Base-by-base conservation (phyloP, 345 rosid genomes). In the Gossypium longicalyx region DNA sequence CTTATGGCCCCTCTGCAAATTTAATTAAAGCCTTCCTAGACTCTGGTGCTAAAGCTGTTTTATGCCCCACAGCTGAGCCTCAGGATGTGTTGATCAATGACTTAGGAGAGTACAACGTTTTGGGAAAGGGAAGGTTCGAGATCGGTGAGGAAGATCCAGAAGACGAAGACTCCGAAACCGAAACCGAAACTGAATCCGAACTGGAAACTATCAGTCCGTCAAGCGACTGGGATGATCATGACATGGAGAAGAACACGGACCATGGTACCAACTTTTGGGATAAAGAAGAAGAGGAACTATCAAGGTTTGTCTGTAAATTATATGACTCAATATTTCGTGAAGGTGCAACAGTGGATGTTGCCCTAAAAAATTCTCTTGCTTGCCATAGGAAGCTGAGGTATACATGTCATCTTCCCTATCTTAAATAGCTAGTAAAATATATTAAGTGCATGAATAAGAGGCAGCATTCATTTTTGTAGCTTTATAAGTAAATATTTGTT, bases 221-320 rank as follows among this genome's bases (percentile, higher is more conserved):
- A 4, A 95, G 99, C 83, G 98, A 93, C 81, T 95, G 99, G 99
- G 99, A 90, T 82, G 99, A 95, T 74, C 90, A 91, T 53, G 97
- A 95, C 51, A 73, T 80, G 17, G 99, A 90, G 81, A 88, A 85
- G 74, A 77, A 56, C 3, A 82, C 72, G 20, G 82, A 80, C 7
- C 74, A 10, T 60, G 72, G 74, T 54, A 63, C 61, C 34, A 89
- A 87, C 29, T 82, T 87, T 71, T 86, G 97, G 96, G 94, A 95
- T 67, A 90, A 89, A 0, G 90, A 90, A 15, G 97, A 93, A 75
- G 93, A 87, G 43, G 90, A 91, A 48, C 69, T 95, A 17, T 89
- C 97, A 2, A 87, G 83, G 79, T 93, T 95, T 76, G 80, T 91
- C 29, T 87, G 93, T 63, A 85, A 84, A 52, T 72, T 95, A 49